phyloP scores from a whole-genome alignment of 2,329 filamentous ascomycete species.

The Colletotrichum karsti region DNA sequence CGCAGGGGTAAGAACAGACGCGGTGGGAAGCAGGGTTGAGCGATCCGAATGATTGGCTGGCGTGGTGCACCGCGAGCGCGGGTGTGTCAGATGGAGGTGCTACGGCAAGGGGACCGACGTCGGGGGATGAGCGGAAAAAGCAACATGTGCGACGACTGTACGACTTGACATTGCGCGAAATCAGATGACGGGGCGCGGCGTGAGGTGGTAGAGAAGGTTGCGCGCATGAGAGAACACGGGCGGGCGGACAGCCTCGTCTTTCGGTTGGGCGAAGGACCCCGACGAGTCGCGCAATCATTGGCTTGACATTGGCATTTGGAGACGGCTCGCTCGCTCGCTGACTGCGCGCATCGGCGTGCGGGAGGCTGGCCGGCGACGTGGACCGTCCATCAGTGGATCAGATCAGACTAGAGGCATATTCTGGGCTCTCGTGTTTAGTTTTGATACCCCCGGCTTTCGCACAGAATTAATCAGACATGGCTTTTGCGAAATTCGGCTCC shows the following conservation, averaged over 20 bases:
- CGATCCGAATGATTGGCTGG: slow-evolving; percentile 6
- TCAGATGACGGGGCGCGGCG: slow-evolving; percentile 8
- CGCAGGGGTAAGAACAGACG: slow-evolving; percentile 26
- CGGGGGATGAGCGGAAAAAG: not conserved
- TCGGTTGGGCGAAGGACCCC: slow-evolving; percentile 19
- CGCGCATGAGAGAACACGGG: not conserved
- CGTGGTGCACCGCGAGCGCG: not conserved
- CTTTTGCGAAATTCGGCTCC: not conserved
- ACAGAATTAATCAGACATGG: not conserved
- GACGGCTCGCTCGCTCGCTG: slow-evolving; percentile 15
- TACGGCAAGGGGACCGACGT: slow-evolving; percentile 6
- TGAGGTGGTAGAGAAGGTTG: not conserved
- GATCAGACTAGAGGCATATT: not conserved
- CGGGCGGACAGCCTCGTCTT: slow-evolving; percentile 24
- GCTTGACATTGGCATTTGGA: slow-evolving; percentile 12
- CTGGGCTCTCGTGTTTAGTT: slow-evolving; percentile 14
- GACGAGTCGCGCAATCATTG: slow-evolving; percentile 21
- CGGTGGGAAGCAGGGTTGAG: slow-evolving; percentile 27
- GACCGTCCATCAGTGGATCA: slow-evolving; percentile 15
- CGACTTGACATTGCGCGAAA: slow-evolving; percentile 17
- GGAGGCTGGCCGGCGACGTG: slow-evolving; percentile 9
- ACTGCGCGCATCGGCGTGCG: slow-evolving; percentile 1
- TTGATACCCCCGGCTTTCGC: slow-evolving; percentile 20
- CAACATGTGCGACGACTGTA: slow-evolving; percentile 21
- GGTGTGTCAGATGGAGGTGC: not conserved